Evolutionary conservation across 164 flowering plant genomes (phyloP).

Genomic region (Vitis riparia): DNA sequence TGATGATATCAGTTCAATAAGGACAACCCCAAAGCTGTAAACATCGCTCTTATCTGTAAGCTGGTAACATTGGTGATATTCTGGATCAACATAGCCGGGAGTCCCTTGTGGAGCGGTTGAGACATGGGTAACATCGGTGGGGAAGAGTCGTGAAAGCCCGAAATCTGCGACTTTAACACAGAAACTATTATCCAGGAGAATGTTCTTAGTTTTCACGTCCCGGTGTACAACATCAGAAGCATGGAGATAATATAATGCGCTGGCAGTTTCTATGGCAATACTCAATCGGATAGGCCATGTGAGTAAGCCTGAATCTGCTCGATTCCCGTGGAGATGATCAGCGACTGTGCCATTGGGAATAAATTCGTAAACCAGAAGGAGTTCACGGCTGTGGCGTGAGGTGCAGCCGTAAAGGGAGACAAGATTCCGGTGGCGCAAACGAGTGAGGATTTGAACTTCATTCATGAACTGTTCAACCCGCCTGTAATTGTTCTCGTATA

Average conservation of each 20-base stretch:
- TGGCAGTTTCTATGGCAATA: slow-evolving; percentile 73
- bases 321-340: slow-evolving; percentile 68
- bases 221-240: slow-evolving; percentile 72
- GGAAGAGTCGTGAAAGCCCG: slow-evolving; percentile 70
- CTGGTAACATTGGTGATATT: slow-evolving; percentile 56
- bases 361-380: slow-evolving; percentile 76
- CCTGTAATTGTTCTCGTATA: slow-evolving; percentile 58
- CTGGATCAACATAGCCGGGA: slow-evolving; percentile 77
- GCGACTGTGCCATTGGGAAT: slow-evolving; percentile 76
- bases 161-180: slow-evolving; percentile 80
- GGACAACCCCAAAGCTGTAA: slow-evolving; percentile 66
- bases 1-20: slow-evolving; percentile 60
- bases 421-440: slow-evolving; percentile 62
- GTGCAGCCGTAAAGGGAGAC: slow-evolving; percentile 81
- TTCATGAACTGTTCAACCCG: slow-evolving; percentile 73
- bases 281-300: slow-evolving; percentile 64
- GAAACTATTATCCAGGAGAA: slow-evolving; percentile 63
- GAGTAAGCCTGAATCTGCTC: slow-evolving; percentile 27
- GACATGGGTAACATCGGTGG: slow-evolving; percentile 60
- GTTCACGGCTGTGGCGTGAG: slow-evolving; percentile 63
- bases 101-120: slow-evolving; percentile 89
- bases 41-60: slow-evolving; percentile 67
- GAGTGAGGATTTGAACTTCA: slow-evolving; percentile 65
- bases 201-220: slow-evolving; percentile 77
- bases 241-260: slow-evolving; percentile 71